A percentile compares a stretch with the other conserved stretches of the same genome.
Evolutionary conservation across 2,329 filamentous ascomycete species (phyloP).

Genomic region (Huntiella omanensis): DNA sequence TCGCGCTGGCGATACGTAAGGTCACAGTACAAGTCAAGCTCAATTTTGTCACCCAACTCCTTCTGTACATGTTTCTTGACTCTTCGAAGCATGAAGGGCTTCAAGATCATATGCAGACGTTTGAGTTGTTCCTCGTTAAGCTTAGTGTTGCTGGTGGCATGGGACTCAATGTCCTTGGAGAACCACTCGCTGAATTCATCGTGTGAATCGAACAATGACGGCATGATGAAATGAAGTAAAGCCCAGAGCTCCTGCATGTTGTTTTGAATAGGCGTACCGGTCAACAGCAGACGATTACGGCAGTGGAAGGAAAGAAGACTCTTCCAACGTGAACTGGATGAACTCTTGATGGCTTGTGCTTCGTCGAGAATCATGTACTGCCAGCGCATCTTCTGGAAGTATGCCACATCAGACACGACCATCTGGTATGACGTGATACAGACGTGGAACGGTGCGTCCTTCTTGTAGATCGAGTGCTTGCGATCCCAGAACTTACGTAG

Average conservation of each 20-base stretch:
- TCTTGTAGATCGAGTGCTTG: conserved; percentile 88
- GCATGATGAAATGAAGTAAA: conserved; percentile 97
- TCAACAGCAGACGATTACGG: conserved; percentile 80
- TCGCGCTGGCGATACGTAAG: conserved; percentile 90
- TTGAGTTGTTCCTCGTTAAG: conserved; percentile 95
- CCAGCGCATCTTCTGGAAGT: conserved; percentile 99
- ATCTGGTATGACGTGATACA: conserved; percentile 94
- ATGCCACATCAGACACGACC: conserved; percentile 86
- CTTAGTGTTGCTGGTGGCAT: conserved; percentile 98
- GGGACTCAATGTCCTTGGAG: conserved; percentile 90
- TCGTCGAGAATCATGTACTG: conserved; percentile 99
- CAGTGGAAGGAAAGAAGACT: conserved; percentile 84
- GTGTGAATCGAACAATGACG: conserved; percentile 88
- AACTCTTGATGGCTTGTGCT: conserved; percentile 97
- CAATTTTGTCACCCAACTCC: conserved; percentile 96
- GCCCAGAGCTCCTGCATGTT: conserved; percentile 99
- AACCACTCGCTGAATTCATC: conserved; percentile 92
- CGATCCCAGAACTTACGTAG: conserved; percentile 98
- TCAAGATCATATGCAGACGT: conserved; percentile 94
- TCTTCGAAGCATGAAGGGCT: conserved; percentile 98
- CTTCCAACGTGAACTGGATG: conserved; percentile 92
- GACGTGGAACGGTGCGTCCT: conserved; percentile 87
- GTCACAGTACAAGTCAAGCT: conserved; percentile 88
- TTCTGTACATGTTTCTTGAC: conserved; percentile 99
- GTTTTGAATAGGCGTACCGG: conserved; percentile 95